These are phyloP conservation scores for Paracamarosporium sp. DNA, from an alignment of 2,329 filamentous ascomycete genomes.

Conservation along the genomic window DNA sequence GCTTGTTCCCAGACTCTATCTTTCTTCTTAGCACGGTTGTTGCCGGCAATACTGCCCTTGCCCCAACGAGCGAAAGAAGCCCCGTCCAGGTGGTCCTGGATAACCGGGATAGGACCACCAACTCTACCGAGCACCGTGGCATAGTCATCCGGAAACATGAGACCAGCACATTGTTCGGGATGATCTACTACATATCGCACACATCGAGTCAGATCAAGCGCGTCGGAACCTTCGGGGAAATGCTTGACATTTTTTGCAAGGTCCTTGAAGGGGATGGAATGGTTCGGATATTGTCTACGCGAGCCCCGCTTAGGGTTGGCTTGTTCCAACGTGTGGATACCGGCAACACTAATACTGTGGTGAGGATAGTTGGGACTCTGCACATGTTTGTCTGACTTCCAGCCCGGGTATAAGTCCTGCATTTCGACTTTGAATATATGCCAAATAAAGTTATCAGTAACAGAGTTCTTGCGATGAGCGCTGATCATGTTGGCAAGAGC, in stretches of 20 bases:
- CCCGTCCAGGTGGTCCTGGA: neutral
- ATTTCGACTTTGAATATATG: neutral
- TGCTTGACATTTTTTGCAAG: slow-evolving; percentile 25
- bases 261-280: slow-evolving; percentile 20
- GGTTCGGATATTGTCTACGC: neutral
- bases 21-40: neutral
- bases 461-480: neutral
- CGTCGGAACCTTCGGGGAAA: slow-evolving; percentile 23
- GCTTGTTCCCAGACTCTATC: neutral
- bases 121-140: neutral
- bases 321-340: neutral
- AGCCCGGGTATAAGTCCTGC: neutral
- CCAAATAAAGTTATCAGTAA: neutral
- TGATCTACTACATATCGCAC: slow-evolving; percentile 21
- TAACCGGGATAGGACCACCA: neutral
- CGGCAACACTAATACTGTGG: neutral
- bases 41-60: neutral
- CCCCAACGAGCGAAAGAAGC: neutral
- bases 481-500: neutral
- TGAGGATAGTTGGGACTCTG: too few species aligned
- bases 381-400: neutral
- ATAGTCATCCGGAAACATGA: slow-evolving; percentile 30
- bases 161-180: slow-evolving; percentile 15
- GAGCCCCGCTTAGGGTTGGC: neutral
- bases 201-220: slow-evolving; percentile 31